These are phyloP conservation scores for Hypericum perforatum DNA, from an alignment of 345 rosid genomes.

Conservation along the genomic window DNA sequence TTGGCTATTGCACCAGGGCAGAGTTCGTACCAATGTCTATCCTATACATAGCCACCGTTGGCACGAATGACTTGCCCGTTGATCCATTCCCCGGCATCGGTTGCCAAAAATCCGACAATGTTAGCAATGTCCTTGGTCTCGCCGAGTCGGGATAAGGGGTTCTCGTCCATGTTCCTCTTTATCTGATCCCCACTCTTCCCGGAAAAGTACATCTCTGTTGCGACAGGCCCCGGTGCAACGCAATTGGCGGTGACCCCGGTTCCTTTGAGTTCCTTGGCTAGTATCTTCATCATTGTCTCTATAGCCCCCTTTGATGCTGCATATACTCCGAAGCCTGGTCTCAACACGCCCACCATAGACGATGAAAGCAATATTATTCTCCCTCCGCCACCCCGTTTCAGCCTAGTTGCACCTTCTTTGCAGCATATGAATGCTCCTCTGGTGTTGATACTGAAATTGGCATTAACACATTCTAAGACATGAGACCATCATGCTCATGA, in stretches of 20 bases:
- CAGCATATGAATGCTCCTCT: conserved; percentile 32
- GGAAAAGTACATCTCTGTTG: conserved; percentile 25
- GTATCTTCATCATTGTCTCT: conserved; percentile 25
- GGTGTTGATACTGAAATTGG: conserved; percentile 14
- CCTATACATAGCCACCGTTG: conserved; percentile 23
- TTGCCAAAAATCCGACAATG: conserved; percentile 27
- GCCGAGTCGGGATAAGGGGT: conserved; percentile 21
- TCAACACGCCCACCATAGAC: conserved; percentile 14
- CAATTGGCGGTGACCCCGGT: conserved; percentile 31
- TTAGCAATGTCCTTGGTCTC: conserved; percentile 21
- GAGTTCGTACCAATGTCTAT: too few relatives aligned
- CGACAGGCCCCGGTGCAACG: conserved; percentile 31
- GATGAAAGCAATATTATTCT: conserved; percentile 21
- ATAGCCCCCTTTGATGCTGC: conserved; percentile 33
- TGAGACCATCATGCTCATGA: neutral
- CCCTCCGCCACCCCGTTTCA: conserved; percentile 24
- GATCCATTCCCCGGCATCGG: conserved; percentile 25
- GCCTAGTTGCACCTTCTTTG: conserved; percentile 21
- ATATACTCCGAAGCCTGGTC: conserved; percentile 19
- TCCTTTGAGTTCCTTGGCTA: conserved; percentile 31
- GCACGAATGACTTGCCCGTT: conserved; percentile 28
- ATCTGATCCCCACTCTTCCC: conserved; percentile 19
- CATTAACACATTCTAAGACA: neutral
- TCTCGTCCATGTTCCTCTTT: conserved; percentile 7
- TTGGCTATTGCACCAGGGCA: too few relatives aligned